Conservation (phyloP, 495 filamentous ascomycete species). For the Neurospora sp. region DNA sequence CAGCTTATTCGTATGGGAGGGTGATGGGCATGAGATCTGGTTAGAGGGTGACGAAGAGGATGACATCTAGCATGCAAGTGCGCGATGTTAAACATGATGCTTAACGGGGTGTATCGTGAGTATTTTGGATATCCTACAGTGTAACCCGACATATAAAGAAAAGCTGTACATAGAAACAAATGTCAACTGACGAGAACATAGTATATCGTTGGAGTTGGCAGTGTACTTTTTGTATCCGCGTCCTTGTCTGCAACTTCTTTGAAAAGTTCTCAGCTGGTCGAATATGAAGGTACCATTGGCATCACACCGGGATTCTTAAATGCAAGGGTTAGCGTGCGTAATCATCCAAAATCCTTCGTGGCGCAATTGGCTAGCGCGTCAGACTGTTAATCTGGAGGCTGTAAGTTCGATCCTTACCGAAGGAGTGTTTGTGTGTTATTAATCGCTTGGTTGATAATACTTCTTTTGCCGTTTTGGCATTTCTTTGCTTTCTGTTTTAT, state of each 20-base stretch:
- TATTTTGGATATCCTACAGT: neutral
- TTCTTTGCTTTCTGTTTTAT: neutral
- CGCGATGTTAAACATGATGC: neutral
- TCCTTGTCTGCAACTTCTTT: neutral
- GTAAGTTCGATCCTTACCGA: neutral
- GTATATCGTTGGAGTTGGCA: neutral
- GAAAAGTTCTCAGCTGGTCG: neutral
- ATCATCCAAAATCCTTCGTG: neutral
- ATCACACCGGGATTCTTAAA: neutral
- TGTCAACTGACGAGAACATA: neutral
- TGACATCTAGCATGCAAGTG: slow-evolving; percentile 1
- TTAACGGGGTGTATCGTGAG: neutral
- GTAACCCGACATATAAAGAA: neutral
- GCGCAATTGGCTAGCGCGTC: neutral
- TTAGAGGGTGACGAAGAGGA: slow-evolving; percentile 58
- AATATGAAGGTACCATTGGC: neutral
- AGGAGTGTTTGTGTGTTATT: neutral
- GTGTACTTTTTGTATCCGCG: neutral
- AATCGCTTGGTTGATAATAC: neutral
- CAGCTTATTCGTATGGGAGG: slow-evolving; percentile 62
- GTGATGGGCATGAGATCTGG: slow-evolving; percentile 60
- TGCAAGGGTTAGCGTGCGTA: neutral
- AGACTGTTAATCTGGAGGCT: neutral
- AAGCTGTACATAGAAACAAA: neutral
- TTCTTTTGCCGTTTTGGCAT: neutral